phyloP scores from a whole-genome alignment of 148 eudicot genomes.

The Amaranthus hypochondriacus region DNA sequence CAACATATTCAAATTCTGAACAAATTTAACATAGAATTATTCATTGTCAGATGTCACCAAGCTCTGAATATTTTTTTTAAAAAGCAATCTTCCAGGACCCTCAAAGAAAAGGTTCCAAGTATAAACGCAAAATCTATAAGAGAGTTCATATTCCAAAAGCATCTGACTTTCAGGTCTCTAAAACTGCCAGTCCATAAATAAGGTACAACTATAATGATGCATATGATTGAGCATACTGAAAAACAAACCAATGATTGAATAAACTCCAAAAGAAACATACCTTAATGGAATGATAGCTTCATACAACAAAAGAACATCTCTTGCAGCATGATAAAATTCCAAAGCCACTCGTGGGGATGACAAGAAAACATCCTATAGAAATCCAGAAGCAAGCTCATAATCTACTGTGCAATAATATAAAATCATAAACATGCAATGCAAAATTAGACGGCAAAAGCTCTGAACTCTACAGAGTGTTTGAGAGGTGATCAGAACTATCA shows the following conservation, averaged over 20 bases:
- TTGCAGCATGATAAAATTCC: constrained; percentile 86
- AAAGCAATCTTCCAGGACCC: no score
- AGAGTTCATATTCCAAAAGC: neutral
- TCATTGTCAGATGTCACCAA: neutral
- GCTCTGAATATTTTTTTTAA: neutral
- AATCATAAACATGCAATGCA: constrained; percentile 1
- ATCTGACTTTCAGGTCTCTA: neutral
- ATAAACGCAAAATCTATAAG: neutral
- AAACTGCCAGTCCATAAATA: neutral
- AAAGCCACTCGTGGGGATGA: constrained; percentile 78
- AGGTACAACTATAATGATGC: neutral
- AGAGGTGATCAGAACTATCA: neutral
- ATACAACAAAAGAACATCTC: constrained; percentile 82
- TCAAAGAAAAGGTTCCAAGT: neutral
- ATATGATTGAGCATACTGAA: no score
- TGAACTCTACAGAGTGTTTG: neutral
- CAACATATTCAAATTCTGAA: neutral
- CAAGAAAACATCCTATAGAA: constrained; percentile 82
- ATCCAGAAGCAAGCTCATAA: constrained; percentile 9
- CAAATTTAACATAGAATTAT: neutral
- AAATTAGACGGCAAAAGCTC: neutral
- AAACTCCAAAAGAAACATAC: constrained; percentile 40
- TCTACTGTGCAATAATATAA: neutral
- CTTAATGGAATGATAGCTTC: constrained; percentile 91
- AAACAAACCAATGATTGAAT: neutral